Evolutionary conservation across 2,329 filamentous ascomycete genomes (phyloP), one percentile per base, ranked within the genome.

Genomic region (Fusarium sp.): DNA sequence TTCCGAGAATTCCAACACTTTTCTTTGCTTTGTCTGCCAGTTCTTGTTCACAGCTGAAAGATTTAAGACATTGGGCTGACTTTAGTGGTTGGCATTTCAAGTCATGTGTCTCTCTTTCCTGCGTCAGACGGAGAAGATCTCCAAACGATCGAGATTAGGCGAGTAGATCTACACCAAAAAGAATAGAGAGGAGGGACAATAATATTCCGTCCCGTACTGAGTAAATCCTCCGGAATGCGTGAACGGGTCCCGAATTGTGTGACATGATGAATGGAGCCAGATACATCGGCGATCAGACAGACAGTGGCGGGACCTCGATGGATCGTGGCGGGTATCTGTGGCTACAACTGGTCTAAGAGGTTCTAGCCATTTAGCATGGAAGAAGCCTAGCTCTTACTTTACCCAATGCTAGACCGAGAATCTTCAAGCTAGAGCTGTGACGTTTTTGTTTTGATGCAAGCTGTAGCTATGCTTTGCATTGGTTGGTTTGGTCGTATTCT

Each of bases 71-170:
- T 52, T n/a, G 58, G 67, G 62, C 57, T 65, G 62, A 58, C 41
- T 44, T 24, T 20, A 45, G 32, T 60, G 40, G 52, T 54, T 54
- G 54, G 22, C 22, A 44, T 18, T 11, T 9, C 49, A 47, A 40
- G 32, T 67, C 63, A 56, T 45, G 63, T 46, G 61, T 37, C 16
- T 34, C 54, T 42, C 49, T 40, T 29, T 37, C 12, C 46, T 51
- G 32, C 32, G n/a, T 45, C 29, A 20, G 20, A 57, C 25, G 30
- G 30, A 54, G 55, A 14, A 34, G 68, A 71, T 69, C 68, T 27
- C 29, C n/a, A 30, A 45, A 46, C 45, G 64, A 71, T 71, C 68
- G 67, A 71, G 68, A 70, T 70, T 29, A 10, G 27, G 27, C 27
- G 27, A 29, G 27, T 29, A 51, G 65, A 69, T 69, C 66, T 61